Evolutionary conservation across 179 eudicot genomes (phyloP), one percentile per base, ranked within the genome.

Genomic region (Pouteria campechiana): DNA sequence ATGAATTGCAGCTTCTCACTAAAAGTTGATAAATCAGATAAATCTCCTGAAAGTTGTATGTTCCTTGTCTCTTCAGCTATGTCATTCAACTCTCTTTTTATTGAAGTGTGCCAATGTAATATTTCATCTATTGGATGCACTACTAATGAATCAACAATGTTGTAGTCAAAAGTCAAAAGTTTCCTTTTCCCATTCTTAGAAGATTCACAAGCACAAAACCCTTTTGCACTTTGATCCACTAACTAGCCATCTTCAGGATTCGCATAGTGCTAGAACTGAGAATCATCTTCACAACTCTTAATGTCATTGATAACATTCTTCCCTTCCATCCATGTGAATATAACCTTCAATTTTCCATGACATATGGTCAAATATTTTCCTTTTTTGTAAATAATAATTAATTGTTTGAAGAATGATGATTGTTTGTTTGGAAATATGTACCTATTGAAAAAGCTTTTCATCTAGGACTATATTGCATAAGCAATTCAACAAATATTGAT

Each of bases 321-420:
- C 31, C 94, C 97, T 66, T 80, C 97, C 84, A 88, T 83, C 97
- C 97, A 88, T 57, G 75, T 75, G 42, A 88, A 82, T 36, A 88
- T 75, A 35, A 88, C 84, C 97, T 88, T 34, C 61, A 68, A 5
- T 32, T 20, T 52, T 30, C 41, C 21, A 34, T 39, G 37, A 46
- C 12, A 13, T 47, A 44, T 12, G 31, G 25, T 47, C 55, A 21
- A 60, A 46, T 24, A 17, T 25, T 37, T 10, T 13, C 17, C 63
- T 11, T 4, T 16, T n/a, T n/a, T n/a, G n/a, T n/a, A n/a, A n/a
- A n/a, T n/a, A n/a, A n/a, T n/a, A n/a, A n/a, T n/a, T n/a, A n/a
- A n/a, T n/a, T n/a, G n/a, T 14, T 6, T n/a, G n/a, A n/a, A n/a
- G n/a, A n/a, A n/a, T n/a, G n/a, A n/a, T n/a, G 13, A 33, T 15